Conservation (phyloP, 208 protist genomes). For the Acanthamoeba quina region DNA sequence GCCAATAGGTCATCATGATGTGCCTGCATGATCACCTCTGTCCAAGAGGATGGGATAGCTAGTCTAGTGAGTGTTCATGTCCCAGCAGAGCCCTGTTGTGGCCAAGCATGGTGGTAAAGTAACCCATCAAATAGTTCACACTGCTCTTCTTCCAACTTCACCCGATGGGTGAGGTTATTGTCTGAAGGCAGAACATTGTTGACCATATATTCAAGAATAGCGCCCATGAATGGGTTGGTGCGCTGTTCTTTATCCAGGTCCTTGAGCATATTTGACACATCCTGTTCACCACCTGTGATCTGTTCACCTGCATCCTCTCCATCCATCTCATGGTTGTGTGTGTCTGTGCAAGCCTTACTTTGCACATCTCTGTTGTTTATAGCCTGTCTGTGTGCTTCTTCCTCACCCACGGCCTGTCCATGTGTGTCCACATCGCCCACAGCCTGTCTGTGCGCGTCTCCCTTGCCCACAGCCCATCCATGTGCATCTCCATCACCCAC, state of each 20-base stretch:
- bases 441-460: no score
- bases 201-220: not conserved
- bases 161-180: not conserved
- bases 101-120: not conserved
- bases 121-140: not conserved
- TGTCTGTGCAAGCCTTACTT: not conserved
- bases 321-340: no score
- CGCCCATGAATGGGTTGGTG: not conserved
- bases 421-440: not conserved
- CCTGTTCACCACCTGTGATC: not conserved
- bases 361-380: not conserved
- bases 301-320: not conserved
- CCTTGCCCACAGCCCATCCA: no score
- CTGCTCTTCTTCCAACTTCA: not conserved
- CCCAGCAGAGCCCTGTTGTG: not conserved
- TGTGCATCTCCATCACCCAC: no score
- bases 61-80: not conserved
- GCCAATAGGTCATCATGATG: conserved; percentile 16
- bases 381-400: not conserved
- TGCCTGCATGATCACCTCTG: not conserved
- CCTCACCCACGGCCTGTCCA: not conserved
- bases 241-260: not conserved
- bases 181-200: not conserved
- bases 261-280: not conserved
- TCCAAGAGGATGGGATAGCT: not conserved